Percentiles rank a stretch among this genome's conserved stretches.
Evolutionary conservation across 768 basidiomycete genomes (phyloP).

Genomic region (Ramaria sp.): DNA sequence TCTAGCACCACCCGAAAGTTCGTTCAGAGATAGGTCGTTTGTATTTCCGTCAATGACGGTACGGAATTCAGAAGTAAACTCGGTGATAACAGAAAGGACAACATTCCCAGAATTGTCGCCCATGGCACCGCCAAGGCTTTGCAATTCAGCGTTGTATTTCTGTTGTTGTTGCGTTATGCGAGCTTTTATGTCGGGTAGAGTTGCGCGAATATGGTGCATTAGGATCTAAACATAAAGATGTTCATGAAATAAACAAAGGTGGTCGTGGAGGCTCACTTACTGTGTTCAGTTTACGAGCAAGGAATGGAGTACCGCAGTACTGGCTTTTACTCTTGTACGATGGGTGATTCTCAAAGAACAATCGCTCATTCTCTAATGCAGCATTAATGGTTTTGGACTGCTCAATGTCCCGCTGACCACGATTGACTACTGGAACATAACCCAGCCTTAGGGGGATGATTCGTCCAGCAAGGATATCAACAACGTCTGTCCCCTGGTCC

Average conservation of each 20-base stretch:
- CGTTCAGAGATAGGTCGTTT: conserved; percentile 89
- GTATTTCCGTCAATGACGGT: conserved; percentile 96
- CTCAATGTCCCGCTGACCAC: conserved; percentile 97
- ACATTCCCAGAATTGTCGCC: conserved; percentile 88
- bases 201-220: conserved; percentile 97
- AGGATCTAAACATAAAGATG: conserved; percentile 55
- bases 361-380: conserved; percentile 82
- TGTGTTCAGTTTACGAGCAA: conserved; percentile 91
- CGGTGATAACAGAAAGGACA: conserved; percentile 94
- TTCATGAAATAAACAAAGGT: background rate
- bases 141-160: conserved; percentile 80
- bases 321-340: conserved; percentile 91
- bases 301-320: conserved; percentile 95
- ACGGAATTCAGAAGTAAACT: conserved; percentile 95
- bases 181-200: conserved; percentile 96
- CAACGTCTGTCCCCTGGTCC: conserved; percentile 97
- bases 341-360: conserved; percentile 90
- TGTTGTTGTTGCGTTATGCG: conserved; percentile 85
- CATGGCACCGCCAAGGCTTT: conserved; percentile 73
- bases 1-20: conserved; percentile 96
- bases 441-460: conserved; percentile 93
- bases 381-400: conserved; percentile 68
- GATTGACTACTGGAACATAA: conserved; percentile 97
- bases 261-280: conserved; percentile 30
- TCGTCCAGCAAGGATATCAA: conserved; percentile 95